phyloP scores from a whole-genome alignment of 129 eudicot genomes.

The Centaurea solstitialis region DNA sequence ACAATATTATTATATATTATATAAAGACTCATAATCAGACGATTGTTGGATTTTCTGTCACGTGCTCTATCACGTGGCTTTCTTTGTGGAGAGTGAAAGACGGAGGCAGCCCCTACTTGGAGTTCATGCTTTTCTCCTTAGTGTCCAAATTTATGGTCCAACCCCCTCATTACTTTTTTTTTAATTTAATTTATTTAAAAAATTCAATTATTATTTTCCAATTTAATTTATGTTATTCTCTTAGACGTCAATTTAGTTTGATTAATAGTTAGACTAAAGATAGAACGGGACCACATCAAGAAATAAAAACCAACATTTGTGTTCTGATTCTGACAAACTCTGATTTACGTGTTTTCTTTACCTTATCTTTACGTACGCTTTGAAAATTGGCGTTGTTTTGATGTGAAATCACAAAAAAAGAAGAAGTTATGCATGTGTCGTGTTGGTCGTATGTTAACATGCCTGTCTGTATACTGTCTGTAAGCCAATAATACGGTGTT shows the following conservation, averaged over 20 bases:
- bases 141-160: slow-evolving; percentile 36
- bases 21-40: slow-evolving; percentile 3
- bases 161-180: background rate
- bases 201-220: background rate
- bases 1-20: background rate
- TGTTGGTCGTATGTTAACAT: slow-evolving; percentile 20
- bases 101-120: slow-evolving; percentile 48
- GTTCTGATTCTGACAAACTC: background rate
- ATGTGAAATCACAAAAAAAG: slow-evolving; percentile 8
- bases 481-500: slow-evolving; percentile 2
- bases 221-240: background rate
- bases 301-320: background rate
- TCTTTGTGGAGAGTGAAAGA: slow-evolving; percentile 40
- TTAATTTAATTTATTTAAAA: background rate
- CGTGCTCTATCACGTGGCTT: slow-evolving; percentile 34
- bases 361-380: background rate
- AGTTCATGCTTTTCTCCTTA: background rate
- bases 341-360: background rate
- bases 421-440: slow-evolving; percentile 14
- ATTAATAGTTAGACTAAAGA: background rate
- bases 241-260: slow-evolving; percentile 13
- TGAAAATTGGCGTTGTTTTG: background rate
- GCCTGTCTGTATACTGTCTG: background rate
- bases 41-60: background rate
- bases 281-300: background rate